Evolutionary conservation across 2,329 filamentous ascomycete species (phyloP).

Genomic region (Nectriaceae sp.): DNA sequence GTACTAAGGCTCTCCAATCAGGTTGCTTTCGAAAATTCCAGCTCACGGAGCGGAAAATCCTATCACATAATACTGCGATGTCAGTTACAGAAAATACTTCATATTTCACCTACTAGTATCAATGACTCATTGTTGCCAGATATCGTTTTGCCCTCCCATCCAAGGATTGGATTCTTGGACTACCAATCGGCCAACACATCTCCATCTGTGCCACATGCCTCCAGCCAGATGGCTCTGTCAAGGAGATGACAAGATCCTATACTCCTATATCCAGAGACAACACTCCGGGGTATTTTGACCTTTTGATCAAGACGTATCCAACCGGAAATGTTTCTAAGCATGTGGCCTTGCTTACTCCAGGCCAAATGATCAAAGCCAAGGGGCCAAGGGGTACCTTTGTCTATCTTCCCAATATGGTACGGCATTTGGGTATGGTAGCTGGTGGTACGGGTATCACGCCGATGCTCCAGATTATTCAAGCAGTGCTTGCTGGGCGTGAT

Average conservation of each 20-base stretch:
- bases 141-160: constrained; percentile 88
- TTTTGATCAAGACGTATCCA: constrained; percentile 95
- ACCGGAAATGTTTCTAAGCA: constrained; percentile 95
- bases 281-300: constrained; percentile 85
- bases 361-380: constrained; percentile 81
- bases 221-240: constrained; percentile 66
- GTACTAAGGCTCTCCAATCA: background rate
- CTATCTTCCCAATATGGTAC: constrained; percentile 92
- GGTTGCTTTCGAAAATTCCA: background rate
- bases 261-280: constrained; percentile 87
- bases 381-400: constrained; percentile 97
- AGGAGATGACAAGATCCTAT: constrained; percentile 86
- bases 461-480: constrained; percentile 93
- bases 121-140: constrained; percentile 40
- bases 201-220: constrained; percentile 78
- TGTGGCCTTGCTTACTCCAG: constrained; percentile 77
- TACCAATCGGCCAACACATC: constrained; percentile 97
- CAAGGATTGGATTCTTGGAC: constrained; percentile 77
- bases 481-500: constrained; percentile 77
- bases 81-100: constrained; percentile 40
- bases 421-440: constrained; percentile 94
- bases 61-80: constrained; percentile 97
- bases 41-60: constrained; percentile 58
- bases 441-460: constrained; percentile 97
- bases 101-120: background rate